These are phyloP conservation scores for Gastrolobium villosum DNA, from an alignment of 306 rosid species.

Conservation along the genomic window DNA sequence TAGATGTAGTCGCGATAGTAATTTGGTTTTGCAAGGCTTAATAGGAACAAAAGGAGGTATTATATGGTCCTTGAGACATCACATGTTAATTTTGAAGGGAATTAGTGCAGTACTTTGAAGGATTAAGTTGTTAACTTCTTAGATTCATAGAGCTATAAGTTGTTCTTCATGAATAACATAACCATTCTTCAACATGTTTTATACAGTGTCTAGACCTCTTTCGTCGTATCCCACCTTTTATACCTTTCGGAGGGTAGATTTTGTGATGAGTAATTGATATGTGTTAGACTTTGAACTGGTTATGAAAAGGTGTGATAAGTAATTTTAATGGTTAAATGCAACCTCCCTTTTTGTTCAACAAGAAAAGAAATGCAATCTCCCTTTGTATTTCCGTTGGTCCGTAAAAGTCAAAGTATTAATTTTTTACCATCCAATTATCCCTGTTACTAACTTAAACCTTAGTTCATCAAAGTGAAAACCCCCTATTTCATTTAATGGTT, in stretches of 20 bases:
- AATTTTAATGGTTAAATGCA: not conserved
- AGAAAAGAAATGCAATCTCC: no score
- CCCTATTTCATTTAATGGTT: no score
- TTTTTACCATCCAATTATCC: no score
- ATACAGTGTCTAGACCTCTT: not conserved
- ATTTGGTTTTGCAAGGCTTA: constrained; percentile 8
- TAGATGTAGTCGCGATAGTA: not conserved
- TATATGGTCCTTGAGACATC: no score
- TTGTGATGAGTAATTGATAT: not conserved
- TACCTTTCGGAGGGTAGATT: not conserved
- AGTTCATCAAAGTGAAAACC: no score
- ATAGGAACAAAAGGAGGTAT: not conserved
- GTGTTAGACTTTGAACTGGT: no score
- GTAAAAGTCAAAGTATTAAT: not conserved
- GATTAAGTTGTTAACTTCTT: not conserved
- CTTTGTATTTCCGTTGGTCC: no score
- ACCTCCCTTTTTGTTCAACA: not conserved
- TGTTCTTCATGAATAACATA: not conserved
- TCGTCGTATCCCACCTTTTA: not conserved
- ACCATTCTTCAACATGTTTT: not conserved
- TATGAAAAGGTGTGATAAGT: not conserved
- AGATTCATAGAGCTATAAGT: constrained; percentile 9
- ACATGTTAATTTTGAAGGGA: no score
- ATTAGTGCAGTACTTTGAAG: not conserved
- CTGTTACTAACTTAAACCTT: no score